Evolutionary conservation across 2,329 filamentous ascomycete species (phyloP), one percentile per base, ranked within the genome.

Genomic region (Pyrenochaeta sp.): DNA sequence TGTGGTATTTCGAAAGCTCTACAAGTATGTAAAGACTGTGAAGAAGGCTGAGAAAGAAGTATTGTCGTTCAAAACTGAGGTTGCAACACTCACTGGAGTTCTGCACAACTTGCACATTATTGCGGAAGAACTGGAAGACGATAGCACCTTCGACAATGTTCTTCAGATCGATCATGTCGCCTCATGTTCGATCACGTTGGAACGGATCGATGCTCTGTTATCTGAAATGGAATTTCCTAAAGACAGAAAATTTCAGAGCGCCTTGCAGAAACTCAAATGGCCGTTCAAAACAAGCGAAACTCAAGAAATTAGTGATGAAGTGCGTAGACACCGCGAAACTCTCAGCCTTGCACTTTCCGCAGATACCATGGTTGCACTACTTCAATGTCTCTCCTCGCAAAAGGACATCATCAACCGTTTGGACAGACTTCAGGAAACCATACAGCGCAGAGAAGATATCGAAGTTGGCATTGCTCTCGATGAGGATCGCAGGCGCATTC

Each of bases 41-140:
- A 52, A 53, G 45, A 33, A 51, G 14, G 57, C 57, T 10, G 48
- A 56, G 27, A 51, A 52, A 32, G 54, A 58, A 40, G 27, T 63
- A 18, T 7, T 31, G 10, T 32, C 32, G 9, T 36, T 63, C 12
- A 58, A 49, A 21, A 42, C 39, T n/a, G 60, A 63, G 31, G 23
- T 54, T 20, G 37, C 17, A 15, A 33, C 37, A 10, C 42, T 61
- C 4, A 54, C 29, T 17, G 55, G 55, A 2, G 33, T 60, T 5
- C 31, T 56, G 7, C 56, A 60, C 37, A 54, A 52, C 37, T 20
- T 62, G 7, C 44, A 45, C 2, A 23, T 60, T 3, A 31, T 57
- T 33, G 50, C 48, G 11, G n/a, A 54, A 30, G 50, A 55, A n/a
- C 39, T 62, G 15, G 56, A 56, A 45, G 12, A 45, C 15, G 53